Conservation (phyloP, 345 rosid genomes). For the Eutrema japonicum region DNA sequence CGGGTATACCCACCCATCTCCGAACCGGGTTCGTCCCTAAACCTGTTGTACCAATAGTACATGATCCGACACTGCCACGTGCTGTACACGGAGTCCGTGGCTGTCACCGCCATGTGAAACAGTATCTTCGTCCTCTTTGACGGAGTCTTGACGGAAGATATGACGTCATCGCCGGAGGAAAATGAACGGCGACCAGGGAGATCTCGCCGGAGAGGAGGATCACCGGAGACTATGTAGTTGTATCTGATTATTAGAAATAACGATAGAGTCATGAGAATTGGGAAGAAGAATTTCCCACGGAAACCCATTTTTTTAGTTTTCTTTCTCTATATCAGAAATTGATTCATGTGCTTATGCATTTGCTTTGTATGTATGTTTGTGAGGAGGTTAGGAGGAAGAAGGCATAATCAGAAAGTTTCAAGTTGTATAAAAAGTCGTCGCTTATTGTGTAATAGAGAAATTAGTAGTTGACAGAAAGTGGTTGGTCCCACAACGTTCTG, state of each 20-base stretch:
- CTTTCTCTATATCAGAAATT: neutral
- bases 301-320: constrained; percentile 10
- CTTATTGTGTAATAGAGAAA: constrained; percentile 17
- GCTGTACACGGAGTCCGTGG: constrained; percentile 89
- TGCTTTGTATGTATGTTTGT: constrained; percentile 9
- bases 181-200: constrained; percentile 71
- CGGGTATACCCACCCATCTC: constrained; percentile 98
- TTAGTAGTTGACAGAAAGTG: constrained; percentile 38
- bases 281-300: constrained; percentile 55
- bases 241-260: constrained; percentile 82
- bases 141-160: constrained; percentile 45
- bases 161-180: constrained; percentile 59
- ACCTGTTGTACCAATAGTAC: constrained; percentile 98
- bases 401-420: neutral
- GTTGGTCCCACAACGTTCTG: constrained; percentile 43
- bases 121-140: constrained; percentile 50
- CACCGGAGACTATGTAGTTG: constrained; percentile 82
- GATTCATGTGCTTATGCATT: constrained; percentile 22
- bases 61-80: constrained; percentile 96
- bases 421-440: constrained; percentile 40
- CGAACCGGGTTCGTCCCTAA: constrained; percentile 57
- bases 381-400: neutral
- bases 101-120: constrained; percentile 96
- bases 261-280: constrained; percentile 65
- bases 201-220: constrained; percentile 75